phyloP scores from a whole-genome alignment of 148 eudicot species.

The Rhododendron kiyosumense region DNA sequence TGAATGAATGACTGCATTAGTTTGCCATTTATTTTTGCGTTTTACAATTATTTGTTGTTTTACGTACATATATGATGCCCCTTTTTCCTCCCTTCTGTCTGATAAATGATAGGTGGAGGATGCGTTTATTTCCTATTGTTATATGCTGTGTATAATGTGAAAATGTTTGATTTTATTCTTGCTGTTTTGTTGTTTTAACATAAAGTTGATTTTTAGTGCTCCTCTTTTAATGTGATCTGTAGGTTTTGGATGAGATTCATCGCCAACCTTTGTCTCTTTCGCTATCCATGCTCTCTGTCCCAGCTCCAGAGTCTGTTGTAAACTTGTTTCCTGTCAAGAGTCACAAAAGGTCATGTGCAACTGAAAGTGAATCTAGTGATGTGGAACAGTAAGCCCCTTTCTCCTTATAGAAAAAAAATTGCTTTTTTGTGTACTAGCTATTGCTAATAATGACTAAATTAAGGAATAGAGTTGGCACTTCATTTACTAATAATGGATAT shows the following conservation, averaged over 20 bases:
- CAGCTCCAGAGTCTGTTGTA: slow-evolving; percentile 78
- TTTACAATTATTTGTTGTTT: neutral
- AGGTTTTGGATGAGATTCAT: slow-evolving; percentile 89
- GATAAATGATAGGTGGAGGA: neutral
- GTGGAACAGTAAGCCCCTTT: slow-evolving; percentile 61
- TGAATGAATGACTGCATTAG: neutral
- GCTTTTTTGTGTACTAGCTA: neutral
- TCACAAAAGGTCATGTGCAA: slow-evolving; percentile 32
- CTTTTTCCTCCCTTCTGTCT: neutral
- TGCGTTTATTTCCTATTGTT: neutral
- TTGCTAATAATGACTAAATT: neutral
- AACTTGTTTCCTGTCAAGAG: slow-evolving; percentile 63
- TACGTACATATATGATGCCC: neutral
- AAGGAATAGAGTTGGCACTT: neutral
- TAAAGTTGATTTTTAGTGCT: neutral
- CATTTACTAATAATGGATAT: neutral
- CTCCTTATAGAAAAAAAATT: neutral
- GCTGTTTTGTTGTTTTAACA: neutral
- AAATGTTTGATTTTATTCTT: neutral
- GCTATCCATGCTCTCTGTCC: slow-evolving; percentile 52
- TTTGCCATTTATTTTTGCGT: neutral
- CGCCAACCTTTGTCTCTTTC: slow-evolving; percentile 66
- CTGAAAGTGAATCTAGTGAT: slow-evolving; percentile 41
- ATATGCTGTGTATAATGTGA: neutral
- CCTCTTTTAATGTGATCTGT: slow-evolving; percentile 4